These are phyloP conservation scores for Lablab purpureus DNA, from an alignment of 306 rosid genomes.

Conservation along the genomic window DNA sequence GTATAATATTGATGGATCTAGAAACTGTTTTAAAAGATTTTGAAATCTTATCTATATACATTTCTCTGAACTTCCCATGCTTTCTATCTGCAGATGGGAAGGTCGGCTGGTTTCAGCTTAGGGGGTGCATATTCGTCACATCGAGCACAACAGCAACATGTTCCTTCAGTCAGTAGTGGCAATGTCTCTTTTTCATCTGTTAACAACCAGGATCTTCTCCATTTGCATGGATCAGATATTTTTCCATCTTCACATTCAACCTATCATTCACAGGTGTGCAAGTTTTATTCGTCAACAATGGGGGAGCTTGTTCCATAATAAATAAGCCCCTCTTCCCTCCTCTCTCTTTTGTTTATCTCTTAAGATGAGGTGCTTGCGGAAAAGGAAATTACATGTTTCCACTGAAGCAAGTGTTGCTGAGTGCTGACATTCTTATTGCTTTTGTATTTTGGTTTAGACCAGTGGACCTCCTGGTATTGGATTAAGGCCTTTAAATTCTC, in stretches of 20 bases:
- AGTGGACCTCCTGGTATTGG: conserved; percentile 98
- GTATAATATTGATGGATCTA: conserved; percentile 24
- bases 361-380: conserved; percentile 16
- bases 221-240: conserved; percentile 86
- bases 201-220: conserved; percentile 94
- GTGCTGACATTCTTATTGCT: conserved; percentile 32
- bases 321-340: background rate
- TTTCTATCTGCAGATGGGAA: conserved; percentile 76
- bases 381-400: background rate
- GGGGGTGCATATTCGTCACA: conserved; percentile 87
- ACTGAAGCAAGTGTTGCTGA: conserved; percentile 27
- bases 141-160: conserved; percentile 89
- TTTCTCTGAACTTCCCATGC: conserved; percentile 45
- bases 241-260: conserved; percentile 90
- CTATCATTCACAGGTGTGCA: conserved; percentile 89
- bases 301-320: background rate
- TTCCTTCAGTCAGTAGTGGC: conserved; percentile 80
- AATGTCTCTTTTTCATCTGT: conserved; percentile 84
- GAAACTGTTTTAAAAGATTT: background rate
- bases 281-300: conserved; percentile 8
- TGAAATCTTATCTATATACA: background rate
- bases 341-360: conserved; percentile 7
- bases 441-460: conserved; percentile 59
- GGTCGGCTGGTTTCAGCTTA: conserved; percentile 86
- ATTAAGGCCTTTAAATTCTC: conserved; percentile 84